phyloP scores from a whole-genome alignment of 1,139 yeast species.

The Pichia sp. region DNA sequence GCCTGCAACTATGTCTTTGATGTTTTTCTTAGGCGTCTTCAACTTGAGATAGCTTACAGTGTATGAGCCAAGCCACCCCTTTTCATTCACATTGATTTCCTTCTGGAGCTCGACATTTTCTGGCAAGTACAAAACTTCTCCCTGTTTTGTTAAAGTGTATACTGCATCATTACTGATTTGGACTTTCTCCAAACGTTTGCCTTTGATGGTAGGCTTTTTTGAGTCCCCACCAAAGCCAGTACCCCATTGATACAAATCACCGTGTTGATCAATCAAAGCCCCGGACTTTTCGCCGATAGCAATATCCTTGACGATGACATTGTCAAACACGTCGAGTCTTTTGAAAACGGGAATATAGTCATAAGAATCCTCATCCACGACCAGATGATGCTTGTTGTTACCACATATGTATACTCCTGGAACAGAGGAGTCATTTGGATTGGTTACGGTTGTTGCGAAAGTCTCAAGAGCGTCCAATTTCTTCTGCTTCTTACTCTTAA shows the following conservation, averaged over 20 bases:
- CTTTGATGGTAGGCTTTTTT: slow-evolving; percentile 37
- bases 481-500: slow-evolving; percentile 23
- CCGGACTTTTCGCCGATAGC: slow-evolving; percentile 48
- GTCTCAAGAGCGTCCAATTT: slow-evolving; percentile 19
- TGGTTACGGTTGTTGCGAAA: slow-evolving; percentile 23
- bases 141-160: slow-evolving; percentile 53
- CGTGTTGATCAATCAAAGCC: slow-evolving; percentile 61
- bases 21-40: slow-evolving; percentile 20
- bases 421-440: slow-evolving; percentile 33
- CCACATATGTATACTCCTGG: slow-evolving; percentile 59
- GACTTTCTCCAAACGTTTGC: slow-evolving; percentile 43
- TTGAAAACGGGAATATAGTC: slow-evolving; percentile 46
- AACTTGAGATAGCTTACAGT: slow-evolving; percentile 19
- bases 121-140: slow-evolving; percentile 52
- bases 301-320: slow-evolving; percentile 55
- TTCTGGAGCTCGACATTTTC: slow-evolving; percentile 27
- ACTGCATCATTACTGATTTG: slow-evolving; percentile 51
- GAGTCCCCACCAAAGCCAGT: slow-evolving; percentile 32
- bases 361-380: slow-evolving; percentile 30
- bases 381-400: slow-evolving; percentile 39
- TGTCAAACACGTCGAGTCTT: slow-evolving; percentile 62
- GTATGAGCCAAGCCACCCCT: slow-evolving; percentile 21
- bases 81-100: slow-evolving; percentile 14
- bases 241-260: slow-evolving; percentile 74
- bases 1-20: slow-evolving; percentile 56